phyloP scores from a whole-genome alignment of 2,329 filamentous ascomycete genomes.

The Arthrobotrys musiformis region DNA sequence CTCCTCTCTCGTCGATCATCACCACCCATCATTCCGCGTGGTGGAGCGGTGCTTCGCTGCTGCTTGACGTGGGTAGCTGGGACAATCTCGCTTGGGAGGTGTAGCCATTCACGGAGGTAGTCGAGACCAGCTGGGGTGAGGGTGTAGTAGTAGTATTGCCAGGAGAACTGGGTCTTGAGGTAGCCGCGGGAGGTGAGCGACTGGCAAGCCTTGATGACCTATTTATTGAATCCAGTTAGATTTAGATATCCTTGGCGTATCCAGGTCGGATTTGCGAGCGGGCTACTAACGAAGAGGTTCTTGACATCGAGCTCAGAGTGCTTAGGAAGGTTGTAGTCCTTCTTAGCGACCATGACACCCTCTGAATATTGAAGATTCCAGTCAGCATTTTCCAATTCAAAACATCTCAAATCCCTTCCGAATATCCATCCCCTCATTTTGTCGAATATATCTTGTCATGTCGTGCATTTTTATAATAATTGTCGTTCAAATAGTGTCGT shows the following conservation, averaged over 20 bases:
- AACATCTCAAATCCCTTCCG: conserved; percentile 49
- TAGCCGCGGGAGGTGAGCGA: conserved; percentile 97
- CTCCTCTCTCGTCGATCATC: conserved; percentile 73
- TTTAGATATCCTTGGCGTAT: conserved; percentile 3
- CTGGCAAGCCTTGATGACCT: conserved; percentile 97
- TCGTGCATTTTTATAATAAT: background rate
- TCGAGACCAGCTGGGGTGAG: conserved; percentile 99
- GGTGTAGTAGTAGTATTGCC: conserved; percentile 99
- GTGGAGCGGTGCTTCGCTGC: conserved; percentile 97
- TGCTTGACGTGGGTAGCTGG: conserved; percentile 99
- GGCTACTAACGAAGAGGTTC: conserved; percentile 82
- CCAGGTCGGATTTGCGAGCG: background rate
- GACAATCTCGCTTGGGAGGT: conserved; percentile 99
- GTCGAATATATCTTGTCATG: background rate
- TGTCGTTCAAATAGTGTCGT: conserved; percentile 7
- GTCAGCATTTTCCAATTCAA: conserved; percentile 23
- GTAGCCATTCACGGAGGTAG: conserved; percentile 99
- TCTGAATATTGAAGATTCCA: conserved; percentile 64
- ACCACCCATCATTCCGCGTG: conserved; percentile 95
- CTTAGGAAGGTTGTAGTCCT: conserved; percentile 98
- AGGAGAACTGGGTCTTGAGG: conserved; percentile 99
- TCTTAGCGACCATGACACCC: conserved; percentile 93
- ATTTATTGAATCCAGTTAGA: conserved; percentile 54
- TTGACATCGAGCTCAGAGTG: conserved; percentile 98
- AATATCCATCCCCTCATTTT: conserved; percentile 15